Conservation (phyloP, 805 yeast genomes). For the Teunomyces stri region DNA sequence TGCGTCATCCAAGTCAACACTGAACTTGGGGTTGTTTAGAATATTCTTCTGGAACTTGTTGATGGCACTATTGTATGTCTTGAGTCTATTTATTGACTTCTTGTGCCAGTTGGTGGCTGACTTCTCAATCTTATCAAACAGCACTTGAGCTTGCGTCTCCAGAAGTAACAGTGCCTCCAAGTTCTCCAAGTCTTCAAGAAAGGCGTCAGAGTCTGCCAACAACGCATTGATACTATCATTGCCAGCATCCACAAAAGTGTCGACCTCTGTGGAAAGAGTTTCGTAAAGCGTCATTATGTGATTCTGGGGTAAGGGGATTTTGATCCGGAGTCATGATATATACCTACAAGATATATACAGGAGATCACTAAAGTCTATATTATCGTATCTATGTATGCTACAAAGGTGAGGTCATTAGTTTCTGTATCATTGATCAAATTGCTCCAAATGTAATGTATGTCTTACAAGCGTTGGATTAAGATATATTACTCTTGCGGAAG, state of each 20-base stretch:
- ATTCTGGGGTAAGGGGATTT: slow-evolving; percentile 7
- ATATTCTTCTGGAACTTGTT: slow-evolving; percentile 34
- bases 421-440: too few relatives aligned
- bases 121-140: slow-evolving; percentile 13
- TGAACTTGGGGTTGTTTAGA: slow-evolving; percentile 24
- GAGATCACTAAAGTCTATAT: neutral
- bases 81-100: slow-evolving; percentile 29
- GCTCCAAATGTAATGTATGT: too few relatives aligned
- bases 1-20: slow-evolving; percentile 38
- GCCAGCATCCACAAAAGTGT: slow-evolving; percentile 22
- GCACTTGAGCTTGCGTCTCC: neutral
- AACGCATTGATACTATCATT: slow-evolving; percentile 17
- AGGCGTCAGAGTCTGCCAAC: slow-evolving; percentile 18
- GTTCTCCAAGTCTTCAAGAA: slow-evolving; percentile 22
- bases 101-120: slow-evolving; percentile 34
- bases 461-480: too few relatives aligned
- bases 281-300: slow-evolving; percentile 19
- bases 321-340: neutral
- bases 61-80: slow-evolving; percentile 34
- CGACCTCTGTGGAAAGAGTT: slow-evolving; percentile 26
- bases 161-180: slow-evolving; percentile 23
- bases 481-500: too few relatives aligned
- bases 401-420: too few relatives aligned
- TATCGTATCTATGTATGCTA: too few relatives aligned
- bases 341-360: neutral